Evolutionary conservation across 2,329 filamentous ascomycete genomes (phyloP).

Genomic region (Hyphodiscus sp.): DNA sequence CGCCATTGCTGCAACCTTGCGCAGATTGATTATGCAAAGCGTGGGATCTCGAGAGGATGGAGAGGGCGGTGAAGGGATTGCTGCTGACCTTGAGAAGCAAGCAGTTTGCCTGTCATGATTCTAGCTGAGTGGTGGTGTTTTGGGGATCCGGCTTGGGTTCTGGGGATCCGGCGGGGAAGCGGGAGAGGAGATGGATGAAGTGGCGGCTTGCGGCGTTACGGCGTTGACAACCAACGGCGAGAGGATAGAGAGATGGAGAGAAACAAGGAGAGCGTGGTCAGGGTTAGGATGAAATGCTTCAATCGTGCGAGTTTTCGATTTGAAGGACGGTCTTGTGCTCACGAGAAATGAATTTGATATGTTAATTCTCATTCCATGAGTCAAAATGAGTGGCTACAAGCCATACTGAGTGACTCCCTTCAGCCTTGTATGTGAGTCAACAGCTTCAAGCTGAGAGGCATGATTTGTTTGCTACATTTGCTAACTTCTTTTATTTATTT

Average conservation of each 20-base stretch:
- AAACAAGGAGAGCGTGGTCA: neutral
- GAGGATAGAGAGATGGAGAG: neutral
- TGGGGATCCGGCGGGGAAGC: neutral
- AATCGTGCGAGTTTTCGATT: neutral
- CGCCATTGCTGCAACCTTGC: slow-evolving; percentile 17
- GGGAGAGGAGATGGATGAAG: neutral
- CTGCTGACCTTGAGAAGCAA: slow-evolving; percentile 12
- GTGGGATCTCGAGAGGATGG: slow-evolving; percentile 1
- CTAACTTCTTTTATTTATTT: no score
- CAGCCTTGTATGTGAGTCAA: neutral
- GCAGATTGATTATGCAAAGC: slow-evolving; percentile 10
- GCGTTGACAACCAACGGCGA: neutral
- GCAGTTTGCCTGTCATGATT: slow-evolving; percentile 4
- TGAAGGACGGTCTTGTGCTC: neutral
- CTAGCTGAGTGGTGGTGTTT: neutral
- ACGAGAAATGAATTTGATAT: neutral
- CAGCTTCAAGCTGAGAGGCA: neutral
- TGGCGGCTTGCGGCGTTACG: neutral
- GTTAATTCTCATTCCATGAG: neutral
- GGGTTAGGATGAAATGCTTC: neutral
- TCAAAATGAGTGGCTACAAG: neutral
- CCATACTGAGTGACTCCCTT: neutral
- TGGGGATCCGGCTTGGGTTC: neutral
- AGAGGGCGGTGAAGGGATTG: slow-evolving; percentile 11
- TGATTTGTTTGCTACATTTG: no score